These are phyloP conservation scores for Cocos nucifera DNA, from an alignment of 176 grass and related monocot species.

Conservation along the genomic window DNA sequence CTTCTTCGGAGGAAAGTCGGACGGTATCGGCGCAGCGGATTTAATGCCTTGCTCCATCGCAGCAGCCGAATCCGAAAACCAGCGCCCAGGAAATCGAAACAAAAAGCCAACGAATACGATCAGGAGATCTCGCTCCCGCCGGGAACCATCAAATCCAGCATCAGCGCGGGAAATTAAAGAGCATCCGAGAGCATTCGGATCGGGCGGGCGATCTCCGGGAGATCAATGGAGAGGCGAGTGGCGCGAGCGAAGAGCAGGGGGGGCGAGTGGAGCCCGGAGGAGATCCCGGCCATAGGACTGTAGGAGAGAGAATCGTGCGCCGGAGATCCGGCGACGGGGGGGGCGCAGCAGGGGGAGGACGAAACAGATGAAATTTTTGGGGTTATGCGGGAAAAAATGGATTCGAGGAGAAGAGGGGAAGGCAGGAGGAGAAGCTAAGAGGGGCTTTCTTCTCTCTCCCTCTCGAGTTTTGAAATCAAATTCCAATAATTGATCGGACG, in stretches of 20 bases:
- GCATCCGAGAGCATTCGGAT: not conserved
- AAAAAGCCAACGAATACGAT: not conserved
- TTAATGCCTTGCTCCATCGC: constrained; percentile 51
- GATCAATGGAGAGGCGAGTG: not conserved
- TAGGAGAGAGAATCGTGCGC: constrained; percentile 12
- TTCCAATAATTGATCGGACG: constrained; percentile 76
- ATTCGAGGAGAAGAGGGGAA: constrained; percentile 11
- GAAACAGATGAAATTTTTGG: constrained; percentile 22
- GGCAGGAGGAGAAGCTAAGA: constrained; percentile 25
- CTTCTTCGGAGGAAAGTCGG: constrained; percentile 58
- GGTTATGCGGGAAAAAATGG: too few relatives aligned
- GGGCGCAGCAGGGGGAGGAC: too few relatives aligned
- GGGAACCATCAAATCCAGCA: not conserved
- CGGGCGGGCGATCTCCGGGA: constrained; percentile 12
- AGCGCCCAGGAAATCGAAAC: not conserved
- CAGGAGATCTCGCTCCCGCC: not conserved
- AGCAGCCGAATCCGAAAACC: constrained; percentile 6
- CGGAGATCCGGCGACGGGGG: constrained; percentile 21
- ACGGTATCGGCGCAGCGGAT: constrained; percentile 27
- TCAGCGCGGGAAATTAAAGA: too few relatives aligned
- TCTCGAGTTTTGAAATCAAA: constrained; percentile 86
- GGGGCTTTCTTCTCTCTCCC: constrained; percentile 54
- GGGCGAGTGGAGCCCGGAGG: not conserved
- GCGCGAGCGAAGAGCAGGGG: not conserved
- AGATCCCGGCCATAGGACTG: constrained; percentile 14